Conservation (phyloP, 1,284 basidiomycete genomes). For the Meira nashicola region DNA sequence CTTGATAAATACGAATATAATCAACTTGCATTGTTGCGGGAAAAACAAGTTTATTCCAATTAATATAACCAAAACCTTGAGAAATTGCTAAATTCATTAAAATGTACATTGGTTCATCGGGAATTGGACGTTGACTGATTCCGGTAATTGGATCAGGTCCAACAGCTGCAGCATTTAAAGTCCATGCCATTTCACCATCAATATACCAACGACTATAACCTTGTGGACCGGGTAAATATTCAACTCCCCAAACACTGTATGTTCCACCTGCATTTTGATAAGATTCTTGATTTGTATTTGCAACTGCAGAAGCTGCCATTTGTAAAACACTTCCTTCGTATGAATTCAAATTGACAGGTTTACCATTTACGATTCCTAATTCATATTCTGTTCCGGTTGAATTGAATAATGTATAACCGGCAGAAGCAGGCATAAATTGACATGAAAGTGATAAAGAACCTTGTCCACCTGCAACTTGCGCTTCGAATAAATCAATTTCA, state of each 20-base stretch:
- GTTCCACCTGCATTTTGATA: constrained; percentile 30
- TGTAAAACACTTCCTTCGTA: constrained; percentile 47
- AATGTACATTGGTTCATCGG: constrained; percentile 57
- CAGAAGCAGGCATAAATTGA: constrained; percentile 45
- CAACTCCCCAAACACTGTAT: constrained; percentile 34
- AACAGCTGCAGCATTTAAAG: constrained; percentile 67
- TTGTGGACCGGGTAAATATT: constrained; percentile 59
- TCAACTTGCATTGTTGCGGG: constrained; percentile 29
- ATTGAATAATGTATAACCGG: constrained; percentile 54
- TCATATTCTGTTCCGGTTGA: constrained; percentile 15
- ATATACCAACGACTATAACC: constrained; percentile 63
- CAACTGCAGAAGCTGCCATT: constrained; percentile 45
- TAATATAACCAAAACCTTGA: constrained; percentile 28
- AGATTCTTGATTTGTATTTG: constrained; percentile 31
- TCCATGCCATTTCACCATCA: constrained; percentile 27
- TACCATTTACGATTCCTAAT: neutral
- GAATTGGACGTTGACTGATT: constrained; percentile 68
- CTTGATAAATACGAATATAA: constrained; percentile 35
- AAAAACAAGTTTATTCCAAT: constrained; percentile 24
- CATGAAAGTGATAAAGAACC: constrained; percentile 39
- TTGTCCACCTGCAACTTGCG: constrained; percentile 51
- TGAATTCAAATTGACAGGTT: constrained; percentile 20
- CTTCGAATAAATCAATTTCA: constrained; percentile 79
- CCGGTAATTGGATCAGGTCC: constrained; percentile 63
- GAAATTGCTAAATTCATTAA: constrained; percentile 42